phyloP scores from a whole-genome alignment of 495 filamentous ascomycete genomes.

The Xylaria longipes region DNA sequence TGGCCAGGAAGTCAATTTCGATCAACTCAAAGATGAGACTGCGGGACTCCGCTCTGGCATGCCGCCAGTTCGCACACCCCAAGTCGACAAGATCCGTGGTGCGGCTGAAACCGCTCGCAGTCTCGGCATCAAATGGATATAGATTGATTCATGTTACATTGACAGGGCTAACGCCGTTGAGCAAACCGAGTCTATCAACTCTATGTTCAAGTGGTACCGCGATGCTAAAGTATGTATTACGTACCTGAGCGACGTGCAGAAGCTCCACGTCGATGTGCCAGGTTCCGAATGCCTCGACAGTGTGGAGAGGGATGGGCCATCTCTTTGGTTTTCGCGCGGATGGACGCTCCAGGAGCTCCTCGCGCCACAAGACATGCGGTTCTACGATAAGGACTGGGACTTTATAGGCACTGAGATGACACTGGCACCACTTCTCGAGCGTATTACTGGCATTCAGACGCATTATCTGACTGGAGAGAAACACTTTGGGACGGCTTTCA shows the following conservation, averaged over 20 bases:
- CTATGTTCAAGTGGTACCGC: not conserved
- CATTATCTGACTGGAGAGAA: not conserved
- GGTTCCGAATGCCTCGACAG: not conserved
- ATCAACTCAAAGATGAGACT: not conserved
- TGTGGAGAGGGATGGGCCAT: not conserved
- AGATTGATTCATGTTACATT: not conserved
- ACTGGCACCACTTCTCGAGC: not conserved
- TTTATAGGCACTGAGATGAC: not conserved
- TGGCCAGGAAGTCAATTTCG: not conserved
- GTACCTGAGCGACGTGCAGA: not conserved
- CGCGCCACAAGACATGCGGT: not conserved
- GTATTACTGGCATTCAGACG: not conserved
- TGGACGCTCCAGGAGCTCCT: not conserved
- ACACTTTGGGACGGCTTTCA: not conserved
- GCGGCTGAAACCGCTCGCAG: not conserved
- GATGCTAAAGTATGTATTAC: not conserved
- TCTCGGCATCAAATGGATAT: not conserved
- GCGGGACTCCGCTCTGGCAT: not conserved
- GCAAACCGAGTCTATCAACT: not conserved
- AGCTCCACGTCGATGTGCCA: not conserved
- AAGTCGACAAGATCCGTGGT: not conserved
- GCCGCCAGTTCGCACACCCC: not conserved
- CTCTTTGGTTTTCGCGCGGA: not conserved
- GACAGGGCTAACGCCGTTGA: not conserved
- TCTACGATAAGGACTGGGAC: not conserved